phyloP scores from a whole-genome alignment of 805 yeast species.

The Helenozyma baotianmanensis region DNA sequence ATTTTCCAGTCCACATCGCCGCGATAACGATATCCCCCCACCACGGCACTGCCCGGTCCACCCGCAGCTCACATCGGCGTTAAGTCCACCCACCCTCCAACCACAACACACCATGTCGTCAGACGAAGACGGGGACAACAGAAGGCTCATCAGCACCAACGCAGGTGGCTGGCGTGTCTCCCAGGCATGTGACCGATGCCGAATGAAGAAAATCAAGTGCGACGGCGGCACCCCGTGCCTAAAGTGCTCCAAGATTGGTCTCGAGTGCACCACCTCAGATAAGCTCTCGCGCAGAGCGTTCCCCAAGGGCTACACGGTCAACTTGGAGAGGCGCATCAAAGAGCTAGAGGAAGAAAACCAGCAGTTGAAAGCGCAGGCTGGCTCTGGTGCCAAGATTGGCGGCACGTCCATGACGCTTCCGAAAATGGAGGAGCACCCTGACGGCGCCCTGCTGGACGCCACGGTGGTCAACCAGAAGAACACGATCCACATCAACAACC shows the following conservation, averaged over 20 bases:
- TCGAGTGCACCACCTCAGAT: conserved; percentile 68
- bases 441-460: not conserved
- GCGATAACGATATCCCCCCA: no score
- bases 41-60: no score
- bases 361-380: conserved; percentile 5
- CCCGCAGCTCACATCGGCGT: no score
- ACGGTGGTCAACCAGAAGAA: conserved; percentile 1
- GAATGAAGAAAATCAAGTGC: conserved; percentile 72
- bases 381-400: conserved; percentile 16
- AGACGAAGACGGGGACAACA: conserved; percentile 15
- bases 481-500: conserved; percentile 33
- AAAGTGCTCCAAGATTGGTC: conserved; percentile 61
- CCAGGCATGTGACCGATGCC: conserved; percentile 80
- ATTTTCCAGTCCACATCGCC: no score
- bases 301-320: conserved; percentile 79
- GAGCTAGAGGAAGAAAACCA: conserved; percentile 50
- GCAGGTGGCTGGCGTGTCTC: conserved; percentile 52
- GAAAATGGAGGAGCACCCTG: conserved; percentile 28
- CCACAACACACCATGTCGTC: no score
- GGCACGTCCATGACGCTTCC: conserved; percentile 29
- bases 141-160: conserved; percentile 35
- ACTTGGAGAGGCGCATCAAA: conserved; percentile 58
- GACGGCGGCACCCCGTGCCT: conserved; percentile 70
- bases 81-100: no score
- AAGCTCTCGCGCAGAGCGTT: conserved; percentile 71